Evolutionary conservation across 1,284 basidiomycete species (phyloP).

Genomic region (Fistulinella staudtii): DNA sequence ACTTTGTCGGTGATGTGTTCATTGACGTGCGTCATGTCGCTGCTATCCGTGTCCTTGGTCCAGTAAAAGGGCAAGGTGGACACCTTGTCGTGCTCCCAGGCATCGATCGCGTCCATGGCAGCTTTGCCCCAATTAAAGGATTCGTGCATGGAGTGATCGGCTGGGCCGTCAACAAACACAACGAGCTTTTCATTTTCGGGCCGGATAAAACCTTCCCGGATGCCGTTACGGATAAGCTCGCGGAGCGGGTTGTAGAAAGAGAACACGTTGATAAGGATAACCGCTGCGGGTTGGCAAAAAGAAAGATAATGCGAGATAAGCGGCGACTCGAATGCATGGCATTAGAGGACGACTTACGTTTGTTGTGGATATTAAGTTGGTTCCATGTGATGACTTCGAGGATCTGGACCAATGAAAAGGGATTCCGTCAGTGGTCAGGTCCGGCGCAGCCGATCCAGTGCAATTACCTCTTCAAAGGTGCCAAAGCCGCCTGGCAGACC

Average conservation of each 20-base stretch:
- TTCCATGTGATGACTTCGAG: slow-evolving; percentile 92
- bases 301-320: slow-evolving; percentile 1
- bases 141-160: slow-evolving; percentile 50
- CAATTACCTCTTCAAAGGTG: slow-evolving; percentile 86
- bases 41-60: slow-evolving; percentile 37
- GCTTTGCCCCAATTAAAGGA: slow-evolving; percentile 76
- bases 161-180: slow-evolving; percentile 70
- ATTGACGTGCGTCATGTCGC: slow-evolving; percentile 28
- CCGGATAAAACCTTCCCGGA: slow-evolving; percentile 74
- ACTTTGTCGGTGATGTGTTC: background rate
- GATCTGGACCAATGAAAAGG: slow-evolving; percentile 43
- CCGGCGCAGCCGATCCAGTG: background rate
- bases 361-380: slow-evolving; percentile 84
- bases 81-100: slow-evolving; percentile 47
- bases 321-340: background rate
- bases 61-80: slow-evolving; percentile 37
- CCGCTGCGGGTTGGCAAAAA: slow-evolving; percentile 43
- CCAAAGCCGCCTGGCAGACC: slow-evolving; percentile 89
- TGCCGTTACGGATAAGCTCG: slow-evolving; percentile 61
- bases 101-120: slow-evolving; percentile 60
- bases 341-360: slow-evolving; percentile 51
- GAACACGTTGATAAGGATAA: slow-evolving; percentile 79
- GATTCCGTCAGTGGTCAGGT: slow-evolving; percentile 5
- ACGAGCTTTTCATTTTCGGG: slow-evolving; percentile 57
- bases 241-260: slow-evolving; percentile 80